These are phyloP conservation scores for Porcisia deanei DNA, from an alignment of 208 protist genomes.

Conservation along the genomic window DNA sequence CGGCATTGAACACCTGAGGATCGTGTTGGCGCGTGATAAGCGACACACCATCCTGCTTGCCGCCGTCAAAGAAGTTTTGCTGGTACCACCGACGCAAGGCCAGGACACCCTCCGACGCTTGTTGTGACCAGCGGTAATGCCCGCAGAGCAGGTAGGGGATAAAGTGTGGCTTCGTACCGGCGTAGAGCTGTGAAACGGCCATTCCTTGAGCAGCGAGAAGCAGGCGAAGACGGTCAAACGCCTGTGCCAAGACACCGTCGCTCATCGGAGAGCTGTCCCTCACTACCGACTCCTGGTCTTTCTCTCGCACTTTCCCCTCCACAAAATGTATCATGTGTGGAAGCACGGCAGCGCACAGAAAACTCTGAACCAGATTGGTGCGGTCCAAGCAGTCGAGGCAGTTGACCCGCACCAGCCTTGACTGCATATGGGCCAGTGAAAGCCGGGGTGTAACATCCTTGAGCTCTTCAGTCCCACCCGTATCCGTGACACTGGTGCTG, in stretches of 20 bases:
- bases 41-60: slow-evolving; percentile 78
- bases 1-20: slow-evolving; percentile 44
- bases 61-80: slow-evolving; percentile 84
- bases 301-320: neutral
- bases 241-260: neutral
- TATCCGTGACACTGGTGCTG: neutral
- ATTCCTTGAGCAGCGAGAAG: slow-evolving; percentile 64
- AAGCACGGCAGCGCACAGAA: slow-evolving; percentile 46
- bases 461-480: neutral
- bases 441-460: slow-evolving; percentile 8
- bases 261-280: neutral
- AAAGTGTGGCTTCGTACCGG: slow-evolving; percentile 72
- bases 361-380: slow-evolving; percentile 75
- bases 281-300: neutral
- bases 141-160: slow-evolving; percentile 50
- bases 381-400: slow-evolving; percentile 88
- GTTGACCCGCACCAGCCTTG: slow-evolving; percentile 55
- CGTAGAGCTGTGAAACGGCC: slow-evolving; percentile 76
- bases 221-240: slow-evolving; percentile 15
- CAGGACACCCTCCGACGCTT: slow-evolving; percentile 32
- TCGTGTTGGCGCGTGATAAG: slow-evolving; percentile 77
- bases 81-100: slow-evolving; percentile 68
- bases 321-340: slow-evolving; percentile 60
- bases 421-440: slow-evolving; percentile 15
- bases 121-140: slow-evolving; percentile 12